phyloP scores from a whole-genome alignment of 2,329 filamentous ascomycete genomes.

The Xylaria sp. region DNA sequence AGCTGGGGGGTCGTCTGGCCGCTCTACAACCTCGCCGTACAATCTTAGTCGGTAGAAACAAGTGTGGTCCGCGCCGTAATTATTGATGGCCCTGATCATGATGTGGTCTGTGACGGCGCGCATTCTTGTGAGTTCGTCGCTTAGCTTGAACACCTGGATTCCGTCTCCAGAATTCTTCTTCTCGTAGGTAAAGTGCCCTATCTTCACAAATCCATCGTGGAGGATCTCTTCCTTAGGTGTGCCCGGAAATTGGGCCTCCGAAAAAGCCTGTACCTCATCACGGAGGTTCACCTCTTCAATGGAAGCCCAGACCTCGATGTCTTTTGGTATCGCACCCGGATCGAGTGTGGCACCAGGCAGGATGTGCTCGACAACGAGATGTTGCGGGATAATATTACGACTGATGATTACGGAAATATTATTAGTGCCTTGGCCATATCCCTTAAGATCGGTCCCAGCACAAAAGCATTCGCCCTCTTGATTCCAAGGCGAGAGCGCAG shows the following conservation, averaged over 20 bases:
- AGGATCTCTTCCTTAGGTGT: slow-evolving; percentile 37
- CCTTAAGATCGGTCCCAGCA: slow-evolving; percentile 55
- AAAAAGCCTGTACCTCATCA: slow-evolving; percentile 51
- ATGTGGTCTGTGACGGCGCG: slow-evolving; percentile 57
- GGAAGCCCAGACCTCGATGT: slow-evolving; percentile 73
- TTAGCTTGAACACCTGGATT: slow-evolving; percentile 60
- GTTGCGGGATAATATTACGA: slow-evolving; percentile 65
- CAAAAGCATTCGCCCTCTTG: slow-evolving; percentile 92
- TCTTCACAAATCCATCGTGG: slow-evolving; percentile 57
- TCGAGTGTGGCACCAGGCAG: slow-evolving; percentile 65
- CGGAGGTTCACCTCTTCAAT: slow-evolving; percentile 55
- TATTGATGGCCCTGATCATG: slow-evolving; percentile 60
- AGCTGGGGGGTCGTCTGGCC: slow-evolving; percentile 6
- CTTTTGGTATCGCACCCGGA: slow-evolving; percentile 65
- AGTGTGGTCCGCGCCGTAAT: slow-evolving; percentile 66
- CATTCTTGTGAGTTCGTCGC: slow-evolving; percentile 54
- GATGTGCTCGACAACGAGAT: slow-evolving; percentile 77
- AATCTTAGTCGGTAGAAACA: slow-evolving; percentile 69
- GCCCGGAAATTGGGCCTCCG: slow-evolving; percentile 48
- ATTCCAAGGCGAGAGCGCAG: slow-evolving; percentile 72
- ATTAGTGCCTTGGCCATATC: slow-evolving; percentile 60
- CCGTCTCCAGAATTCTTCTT: slow-evolving; percentile 49
- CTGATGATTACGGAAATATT: slow-evolving; percentile 66
- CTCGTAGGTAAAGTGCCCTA: slow-evolving; percentile 62
- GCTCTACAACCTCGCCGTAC: slow-evolving; percentile 52